Evolutionary conservation across 139 green algal species (phyloP).

Genomic region (Ettlia oleoabundans): DNA sequence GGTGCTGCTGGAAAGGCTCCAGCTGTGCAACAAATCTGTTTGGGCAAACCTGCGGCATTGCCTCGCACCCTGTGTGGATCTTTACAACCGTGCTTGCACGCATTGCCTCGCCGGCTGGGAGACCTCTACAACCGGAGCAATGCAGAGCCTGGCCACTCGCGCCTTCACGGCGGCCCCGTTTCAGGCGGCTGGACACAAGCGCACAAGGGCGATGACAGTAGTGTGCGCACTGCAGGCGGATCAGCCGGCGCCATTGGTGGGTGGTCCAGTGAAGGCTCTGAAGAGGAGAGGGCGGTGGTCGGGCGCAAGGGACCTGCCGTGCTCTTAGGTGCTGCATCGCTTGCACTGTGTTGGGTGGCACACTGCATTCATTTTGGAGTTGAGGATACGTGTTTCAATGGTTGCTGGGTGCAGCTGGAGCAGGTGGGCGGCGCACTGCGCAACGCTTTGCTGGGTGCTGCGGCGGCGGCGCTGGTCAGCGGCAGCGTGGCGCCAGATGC

Average conservation of each 20-base stretch:
- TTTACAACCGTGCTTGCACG: neutral
- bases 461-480: conserved; percentile 21
- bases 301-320: too few species aligned
- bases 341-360: too few species aligned
- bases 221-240: conserved; percentile 23
- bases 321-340: neutral
- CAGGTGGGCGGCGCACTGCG: conserved; percentile 17
- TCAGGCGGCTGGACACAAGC: neutral
- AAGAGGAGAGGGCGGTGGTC: too few species aligned
- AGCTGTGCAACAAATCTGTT: too few species aligned
- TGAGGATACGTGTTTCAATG: too few species aligned
- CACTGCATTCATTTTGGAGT: too few species aligned
- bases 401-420: conserved; percentile 21
- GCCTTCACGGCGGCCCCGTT: conserved; percentile 7
- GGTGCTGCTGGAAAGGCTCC: too few species aligned
- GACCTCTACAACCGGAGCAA: neutral
- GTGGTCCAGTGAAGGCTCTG: too few species aligned
- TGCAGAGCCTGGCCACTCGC: neutral
- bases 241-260: conserved; percentile 17
- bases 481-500: conserved; percentile 8
- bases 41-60: neutral
- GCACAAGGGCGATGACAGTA: neutral
- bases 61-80: neutral
- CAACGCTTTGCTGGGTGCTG: conserved; percentile 18
- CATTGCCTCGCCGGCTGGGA: neutral